Base-by-base conservation (phyloP, 148 eudicot species). In the Chenopodium album region DNA sequence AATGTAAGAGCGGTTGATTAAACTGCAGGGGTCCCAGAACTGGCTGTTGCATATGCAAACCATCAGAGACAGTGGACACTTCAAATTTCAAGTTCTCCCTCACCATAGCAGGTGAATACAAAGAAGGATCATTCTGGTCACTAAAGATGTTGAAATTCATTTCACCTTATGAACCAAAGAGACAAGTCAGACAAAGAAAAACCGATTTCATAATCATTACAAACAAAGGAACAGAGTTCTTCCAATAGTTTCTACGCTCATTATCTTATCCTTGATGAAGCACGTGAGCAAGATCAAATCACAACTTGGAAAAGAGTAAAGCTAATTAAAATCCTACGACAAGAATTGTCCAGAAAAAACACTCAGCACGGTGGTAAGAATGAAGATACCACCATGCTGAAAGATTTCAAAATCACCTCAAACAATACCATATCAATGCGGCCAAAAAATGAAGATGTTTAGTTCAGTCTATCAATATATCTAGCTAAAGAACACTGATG, bases 161-260 rank as follows among this genome's bases (percentile, higher is more conserved):
- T 28, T 82, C 85, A 73, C 81, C 87, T 87, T 78, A n/a, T 60
- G 62, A 67, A 84, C 20, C 19, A 69, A 29, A n/a, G 41, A 17
- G 4, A 69, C 16, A 31, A 47, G 29, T 20, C 66, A 22, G 63
- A 72, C 19, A 60, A 62, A 59, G 46, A 77, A 9, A 26, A 77
- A 20, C 60, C n/a, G 10, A 68, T 50, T 48, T 78, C 19, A 10
- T 16, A 3, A 31, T 20, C 19, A 4, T 79, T 1, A 22, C 66
- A 62, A 6, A 62, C 66, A 20, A 62, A 62, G 5, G 5, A 56
- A 56, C 4, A 52, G 17, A 19, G 14, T 59, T 19, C 63, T 59
- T 59, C 32, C 17, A n/a, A n/a, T 50, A 12, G 10, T 16, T 67
- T 16, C n/a, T 3, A 1, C 10, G 9, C n/a, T 14, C 34, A 12